Evolutionary conservation across 1,139 yeast species (phyloP).

Genomic region (Groenewaldozyma sp.): DNA sequence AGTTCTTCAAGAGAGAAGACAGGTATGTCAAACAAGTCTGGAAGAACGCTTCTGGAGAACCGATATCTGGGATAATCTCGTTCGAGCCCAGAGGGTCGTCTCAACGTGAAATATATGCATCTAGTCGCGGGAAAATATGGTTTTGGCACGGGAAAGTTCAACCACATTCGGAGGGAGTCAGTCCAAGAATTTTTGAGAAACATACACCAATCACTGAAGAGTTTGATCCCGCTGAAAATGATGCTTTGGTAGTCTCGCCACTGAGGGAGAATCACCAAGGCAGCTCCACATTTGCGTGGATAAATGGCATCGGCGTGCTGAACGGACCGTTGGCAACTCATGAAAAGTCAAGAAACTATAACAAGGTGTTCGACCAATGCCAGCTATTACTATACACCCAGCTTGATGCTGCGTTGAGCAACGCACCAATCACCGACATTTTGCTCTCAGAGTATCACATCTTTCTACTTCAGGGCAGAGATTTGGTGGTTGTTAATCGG

Average conservation of each 20-base stretch:
- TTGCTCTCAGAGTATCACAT: slow-evolving; percentile 47
- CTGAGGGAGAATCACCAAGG: slow-evolving; percentile 8
- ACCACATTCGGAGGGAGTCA: slow-evolving; percentile 18
- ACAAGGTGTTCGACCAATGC: slow-evolving; percentile 24
- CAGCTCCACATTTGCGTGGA: slow-evolving; percentile 34
- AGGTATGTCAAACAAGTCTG: slow-evolving; percentile 34
- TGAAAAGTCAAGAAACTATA: slow-evolving; percentile 5
- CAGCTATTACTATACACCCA: slow-evolving; percentile 36
- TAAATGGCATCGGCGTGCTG: slow-evolving; percentile 38
- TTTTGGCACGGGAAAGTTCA: slow-evolving; percentile 31
- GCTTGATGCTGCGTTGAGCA: slow-evolving; percentile 28
- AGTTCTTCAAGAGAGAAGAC: slow-evolving; percentile 36
- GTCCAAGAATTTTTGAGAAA: slow-evolving; percentile 24
- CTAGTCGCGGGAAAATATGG: slow-evolving; percentile 34
- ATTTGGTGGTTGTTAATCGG: slow-evolving; percentile 40
- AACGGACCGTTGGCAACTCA: slow-evolving; percentile 30
- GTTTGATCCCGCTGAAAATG: slow-evolving; percentile 17
- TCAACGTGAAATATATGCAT: slow-evolving; percentile 26
- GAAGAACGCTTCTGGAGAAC: slow-evolving; percentile 23
- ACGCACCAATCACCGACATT: slow-evolving; percentile 30
- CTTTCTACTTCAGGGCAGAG: slow-evolving; percentile 37
- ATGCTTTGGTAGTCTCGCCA: slow-evolving; percentile 16
- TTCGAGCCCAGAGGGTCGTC: slow-evolving; percentile 14
- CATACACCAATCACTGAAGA: slow-evolving; percentile 20
- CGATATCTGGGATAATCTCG: slow-evolving; percentile 32